Conservation (phyloP, 2,329 filamentous ascomycete species). For the Penicillium palitans region DNA sequence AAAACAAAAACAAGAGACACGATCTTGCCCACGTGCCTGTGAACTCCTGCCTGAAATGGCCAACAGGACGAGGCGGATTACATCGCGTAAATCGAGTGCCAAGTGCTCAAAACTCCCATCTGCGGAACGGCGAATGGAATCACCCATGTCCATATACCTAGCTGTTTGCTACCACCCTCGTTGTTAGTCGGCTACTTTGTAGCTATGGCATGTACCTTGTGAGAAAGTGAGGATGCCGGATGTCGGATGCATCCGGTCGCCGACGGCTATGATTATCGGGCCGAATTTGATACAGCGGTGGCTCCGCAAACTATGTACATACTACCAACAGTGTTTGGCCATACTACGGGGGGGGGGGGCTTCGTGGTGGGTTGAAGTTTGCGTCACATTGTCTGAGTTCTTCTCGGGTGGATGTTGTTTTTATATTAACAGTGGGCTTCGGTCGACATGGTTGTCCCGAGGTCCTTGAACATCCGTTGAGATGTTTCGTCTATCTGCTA, state of each 20-base stretch:
- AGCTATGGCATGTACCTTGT: no score
- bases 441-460: not conserved
- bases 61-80: not conserved
- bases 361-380: not conserved
- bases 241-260: not conserved
- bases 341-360: not conserved
- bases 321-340: not conserved
- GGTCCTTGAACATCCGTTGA: not conserved
- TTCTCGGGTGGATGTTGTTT: not conserved
- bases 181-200: not conserved
- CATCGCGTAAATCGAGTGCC: not conserved
- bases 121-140: not conserved
- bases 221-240: not conserved
- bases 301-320: not conserved
- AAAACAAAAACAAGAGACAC: not conserved
- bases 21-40: not conserved
- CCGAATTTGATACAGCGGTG: not conserved
- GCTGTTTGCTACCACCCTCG: not conserved
- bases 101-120: constrained; percentile 1
- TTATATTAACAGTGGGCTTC: not conserved
- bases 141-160: not conserved
- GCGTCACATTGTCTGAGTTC: not conserved
- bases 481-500: not conserved
- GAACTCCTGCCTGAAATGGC: not conserved
- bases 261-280: not conserved